Percentiles rank a stretch among this genome's conserved stretches.
Evolutionary conservation across 2,329 filamentous ascomycete genomes (phyloP).

Genomic region (Pseudogymnoascus sp.): DNA sequence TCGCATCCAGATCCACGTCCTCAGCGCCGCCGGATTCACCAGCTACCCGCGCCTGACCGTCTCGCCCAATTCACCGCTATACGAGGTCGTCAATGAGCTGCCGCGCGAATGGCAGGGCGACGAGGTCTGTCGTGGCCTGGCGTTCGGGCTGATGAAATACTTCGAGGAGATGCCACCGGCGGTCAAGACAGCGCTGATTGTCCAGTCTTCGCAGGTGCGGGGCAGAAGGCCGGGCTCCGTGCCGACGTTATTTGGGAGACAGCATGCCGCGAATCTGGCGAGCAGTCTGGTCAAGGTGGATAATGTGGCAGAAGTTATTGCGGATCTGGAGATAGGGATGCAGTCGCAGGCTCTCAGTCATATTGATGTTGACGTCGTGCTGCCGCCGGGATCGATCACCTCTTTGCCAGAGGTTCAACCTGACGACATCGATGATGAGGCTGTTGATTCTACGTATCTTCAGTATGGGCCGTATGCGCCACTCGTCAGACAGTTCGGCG

Average conservation of each 20-base stretch:
- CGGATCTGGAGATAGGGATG: constrained; percentile 65
- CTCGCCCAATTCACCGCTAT: constrained; percentile 85
- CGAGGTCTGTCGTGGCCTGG: constrained; percentile 81
- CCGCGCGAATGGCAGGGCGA: constrained; percentile 93
- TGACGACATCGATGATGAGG: constrained; percentile 54
- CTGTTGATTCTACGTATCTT: constrained; percentile 53
- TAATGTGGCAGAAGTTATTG: constrained; percentile 63
- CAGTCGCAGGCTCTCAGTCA: constrained; percentile 77
- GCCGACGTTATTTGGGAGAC: constrained; percentile 67
- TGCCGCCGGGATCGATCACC: constrained; percentile 67
- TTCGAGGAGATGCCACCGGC: constrained; percentile 76
- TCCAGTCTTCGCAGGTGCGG: constrained; percentile 34
- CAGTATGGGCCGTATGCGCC: constrained; percentile 74
- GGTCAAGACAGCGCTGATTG: constrained; percentile 63
- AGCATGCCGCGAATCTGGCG: constrained; percentile 87
- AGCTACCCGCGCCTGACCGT: constrained; percentile 88
- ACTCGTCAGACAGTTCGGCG: constrained; percentile 70
- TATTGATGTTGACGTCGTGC: constrained; percentile 77
- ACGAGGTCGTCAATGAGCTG: constrained; percentile 80
- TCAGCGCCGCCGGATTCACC: constrained; percentile 79
- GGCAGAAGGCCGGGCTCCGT: constrained; percentile 54
- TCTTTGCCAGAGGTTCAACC: constrained; percentile 54
- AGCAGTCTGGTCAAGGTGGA: constrained; percentile 77
- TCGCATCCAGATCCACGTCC: constrained; percentile 88
- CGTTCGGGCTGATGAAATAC: constrained; percentile 90